These are phyloP conservation scores for Dothideomycetes sp. DNA, from an alignment of 2,329 filamentous ascomycete genomes.

Conservation along the genomic window DNA sequence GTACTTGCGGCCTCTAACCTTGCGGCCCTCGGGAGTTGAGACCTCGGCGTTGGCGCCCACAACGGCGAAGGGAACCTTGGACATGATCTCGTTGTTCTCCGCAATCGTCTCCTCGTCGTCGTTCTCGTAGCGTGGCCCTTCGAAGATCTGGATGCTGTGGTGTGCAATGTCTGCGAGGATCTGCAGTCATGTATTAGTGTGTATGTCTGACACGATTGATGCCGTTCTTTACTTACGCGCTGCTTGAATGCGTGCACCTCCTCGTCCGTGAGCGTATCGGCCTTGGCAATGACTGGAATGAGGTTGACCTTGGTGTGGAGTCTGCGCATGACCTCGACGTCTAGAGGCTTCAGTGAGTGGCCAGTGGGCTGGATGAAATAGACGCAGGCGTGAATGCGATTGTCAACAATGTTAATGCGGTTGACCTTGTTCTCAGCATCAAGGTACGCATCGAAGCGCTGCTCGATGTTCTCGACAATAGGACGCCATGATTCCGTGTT, in stretches of 20 bases:
- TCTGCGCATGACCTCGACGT: slow-evolving; percentile 98
- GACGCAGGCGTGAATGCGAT: slow-evolving; percentile 95
- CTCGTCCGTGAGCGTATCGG: slow-evolving; percentile 94
- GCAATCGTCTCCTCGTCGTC: slow-evolving; percentile 99
- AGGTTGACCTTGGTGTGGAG: slow-evolving; percentile 99
- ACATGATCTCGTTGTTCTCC: slow-evolving; percentile 99
- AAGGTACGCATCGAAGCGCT: slow-evolving; percentile 94
- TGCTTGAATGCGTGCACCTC: slow-evolving; percentile 92
- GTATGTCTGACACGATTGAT: background rate
- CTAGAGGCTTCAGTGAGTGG: slow-evolving; percentile 94
- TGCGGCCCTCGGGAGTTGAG: slow-evolving; percentile 79
- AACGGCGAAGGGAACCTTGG: slow-evolving; percentile 96
- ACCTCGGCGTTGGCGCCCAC: slow-evolving; percentile 96
- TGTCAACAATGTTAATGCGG: slow-evolving; percentile 99
- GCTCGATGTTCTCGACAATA: slow-evolving; percentile 99
- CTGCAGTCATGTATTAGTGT: slow-evolving; percentile 34
- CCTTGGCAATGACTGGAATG: slow-evolving; percentile 97
- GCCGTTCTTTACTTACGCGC: slow-evolving; percentile 54
- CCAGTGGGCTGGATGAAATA: slow-evolving; percentile 99
- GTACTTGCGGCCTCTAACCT: slow-evolving; percentile 90
- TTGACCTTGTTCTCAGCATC: slow-evolving; percentile 99
- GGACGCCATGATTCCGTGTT: slow-evolving; percentile 99
- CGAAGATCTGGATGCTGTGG: slow-evolving; percentile 97
- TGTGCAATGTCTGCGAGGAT: slow-evolving; percentile 94
- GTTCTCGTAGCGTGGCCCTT: slow-evolving; percentile 94